A percentile compares a stretch with the other conserved stretches of the same genome.
phyloP scores from a whole-genome alignment of 2,329 filamentous ascomycete species.

The Aureobasidium sp. region DNA sequence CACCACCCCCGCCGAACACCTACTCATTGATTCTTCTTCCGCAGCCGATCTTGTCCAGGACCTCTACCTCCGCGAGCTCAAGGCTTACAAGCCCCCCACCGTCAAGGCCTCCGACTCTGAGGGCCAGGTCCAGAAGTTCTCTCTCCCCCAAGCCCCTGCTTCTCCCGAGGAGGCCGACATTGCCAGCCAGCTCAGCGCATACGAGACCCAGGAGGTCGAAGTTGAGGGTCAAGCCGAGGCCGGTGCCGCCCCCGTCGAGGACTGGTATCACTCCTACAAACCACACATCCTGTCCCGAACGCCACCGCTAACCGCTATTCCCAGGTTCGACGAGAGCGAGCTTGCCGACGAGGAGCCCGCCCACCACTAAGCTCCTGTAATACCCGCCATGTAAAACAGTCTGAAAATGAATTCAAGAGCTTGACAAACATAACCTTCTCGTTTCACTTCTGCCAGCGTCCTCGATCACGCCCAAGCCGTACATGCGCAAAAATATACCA shows the following conservation, averaged over 20 bases:
- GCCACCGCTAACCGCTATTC: neutral
- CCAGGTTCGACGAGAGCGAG: constrained; percentile 18
- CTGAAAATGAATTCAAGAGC: constrained; percentile 10
- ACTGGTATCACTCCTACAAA: constrained; percentile 42
- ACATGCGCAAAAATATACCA: neutral
- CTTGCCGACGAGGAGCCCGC: constrained; percentile 18
- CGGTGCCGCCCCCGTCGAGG: constrained; percentile 54
- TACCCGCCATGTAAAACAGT: constrained; percentile 11
- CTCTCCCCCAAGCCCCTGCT: constrained; percentile 67
- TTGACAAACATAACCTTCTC: neutral
- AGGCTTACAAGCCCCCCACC: constrained; percentile 81
- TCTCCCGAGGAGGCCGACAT: constrained; percentile 94
- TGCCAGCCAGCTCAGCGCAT: constrained; percentile 83
- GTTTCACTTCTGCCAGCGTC: neutral
- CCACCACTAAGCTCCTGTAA: constrained; percentile 30
- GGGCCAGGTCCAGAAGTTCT: constrained; percentile 86
- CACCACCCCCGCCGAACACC: neutral
- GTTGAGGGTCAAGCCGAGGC: constrained; percentile 75
- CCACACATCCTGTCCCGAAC: neutral
- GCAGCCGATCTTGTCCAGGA: constrained; percentile 95
- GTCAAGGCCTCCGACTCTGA: constrained; percentile 82
- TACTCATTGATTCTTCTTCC: constrained; percentile 9
- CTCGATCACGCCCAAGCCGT: too few relatives aligned
- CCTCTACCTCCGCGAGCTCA: constrained; percentile 93
- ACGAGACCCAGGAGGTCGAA: constrained; percentile 90